These are phyloP conservation scores for Yamadazyma triangularis DNA, from an alignment of 1,139 yeast species.

Conservation along the genomic window DNA sequence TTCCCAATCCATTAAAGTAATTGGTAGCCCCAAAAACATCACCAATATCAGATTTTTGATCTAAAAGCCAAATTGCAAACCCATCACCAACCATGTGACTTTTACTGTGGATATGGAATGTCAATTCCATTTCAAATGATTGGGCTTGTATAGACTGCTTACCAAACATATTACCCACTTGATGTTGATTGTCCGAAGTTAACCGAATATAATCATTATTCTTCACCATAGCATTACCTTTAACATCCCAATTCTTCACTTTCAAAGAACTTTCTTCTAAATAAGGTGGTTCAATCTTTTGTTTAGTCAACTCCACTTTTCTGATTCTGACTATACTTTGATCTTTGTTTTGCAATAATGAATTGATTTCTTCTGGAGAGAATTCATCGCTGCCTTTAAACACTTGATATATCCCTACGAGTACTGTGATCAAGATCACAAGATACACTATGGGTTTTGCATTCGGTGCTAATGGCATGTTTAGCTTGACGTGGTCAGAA, in stretches of 20 bases:
- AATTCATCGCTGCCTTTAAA: slow-evolving; percentile 14
- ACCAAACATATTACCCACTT: slow-evolving; percentile 49
- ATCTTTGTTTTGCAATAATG: slow-evolving; percentile 37
- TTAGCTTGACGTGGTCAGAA: no score
- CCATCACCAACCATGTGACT: slow-evolving; percentile 69
- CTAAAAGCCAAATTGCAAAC: slow-evolving; percentile 72
- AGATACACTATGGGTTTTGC: background rate
- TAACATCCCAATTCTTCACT: slow-evolving; percentile 45
- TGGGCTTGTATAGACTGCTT: slow-evolving; percentile 39
- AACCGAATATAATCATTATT: slow-evolving; percentile 50
- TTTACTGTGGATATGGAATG: slow-evolving; percentile 60
- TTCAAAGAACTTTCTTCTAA: slow-evolving; percentile 38
- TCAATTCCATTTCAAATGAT: slow-evolving; percentile 65
- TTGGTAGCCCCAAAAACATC: slow-evolving; percentile 74
- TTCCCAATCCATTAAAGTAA: slow-evolving; percentile 64
- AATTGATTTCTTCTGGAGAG: slow-evolving; percentile 43
- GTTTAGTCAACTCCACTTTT: slow-evolving; percentile 31
- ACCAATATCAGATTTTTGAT: slow-evolving; percentile 41
- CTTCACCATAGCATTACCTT: slow-evolving; percentile 54
- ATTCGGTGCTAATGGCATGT: no score
- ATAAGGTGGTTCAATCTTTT: slow-evolving; percentile 39
- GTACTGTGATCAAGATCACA: background rate
- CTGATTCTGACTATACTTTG: slow-evolving; percentile 26
- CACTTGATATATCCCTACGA: background rate
- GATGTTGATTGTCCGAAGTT: slow-evolving; percentile 51